phyloP scores from a whole-genome alignment of 2,329 filamentous ascomycete species.

The Penicillium sp. region DNA sequence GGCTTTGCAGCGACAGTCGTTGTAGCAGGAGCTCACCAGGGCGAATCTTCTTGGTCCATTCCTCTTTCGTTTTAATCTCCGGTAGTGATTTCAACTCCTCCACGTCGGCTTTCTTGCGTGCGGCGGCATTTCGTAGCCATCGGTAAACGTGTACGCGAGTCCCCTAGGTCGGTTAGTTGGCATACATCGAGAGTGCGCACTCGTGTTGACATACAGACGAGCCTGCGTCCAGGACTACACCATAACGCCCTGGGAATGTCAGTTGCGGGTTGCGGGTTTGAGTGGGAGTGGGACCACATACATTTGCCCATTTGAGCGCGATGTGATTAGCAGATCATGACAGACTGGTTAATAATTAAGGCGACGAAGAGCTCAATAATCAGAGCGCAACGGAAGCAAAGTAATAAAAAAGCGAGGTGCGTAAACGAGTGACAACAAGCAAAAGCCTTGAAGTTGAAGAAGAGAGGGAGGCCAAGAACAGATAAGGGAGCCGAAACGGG shows the following conservation, averaged over 20 bases:
- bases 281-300: constrained; percentile 21
- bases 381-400: constrained; percentile 7
- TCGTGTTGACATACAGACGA: constrained; percentile 66
- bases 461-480: constrained; percentile 6
- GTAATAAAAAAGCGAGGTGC: not conserved
- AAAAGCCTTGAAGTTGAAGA: not conserved
- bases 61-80: constrained; percentile 77
- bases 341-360: constrained; percentile 19
- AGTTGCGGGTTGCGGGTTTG: not conserved
- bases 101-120: constrained; percentile 61
- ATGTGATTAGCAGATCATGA: constrained; percentile 33
- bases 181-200: constrained; percentile 1
- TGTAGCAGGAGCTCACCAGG: constrained; percentile 60
- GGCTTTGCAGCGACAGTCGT: not conserved
- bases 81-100: constrained; percentile 71
- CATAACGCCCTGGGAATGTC: constrained; percentile 64
- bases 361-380: constrained; percentile 11
- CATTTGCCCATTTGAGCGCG: constrained; percentile 48
- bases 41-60: constrained; percentile 91
- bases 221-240: constrained; percentile 94
- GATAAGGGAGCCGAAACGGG: constrained; percentile 24
- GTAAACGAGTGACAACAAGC: not conserved
- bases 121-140: constrained; percentile 78
- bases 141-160: constrained; percentile 92
- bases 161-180: constrained; percentile 52